Base-by-base conservation (phyloP, 352 stramenopile species). In the Phytopythium helicoides region DNA sequence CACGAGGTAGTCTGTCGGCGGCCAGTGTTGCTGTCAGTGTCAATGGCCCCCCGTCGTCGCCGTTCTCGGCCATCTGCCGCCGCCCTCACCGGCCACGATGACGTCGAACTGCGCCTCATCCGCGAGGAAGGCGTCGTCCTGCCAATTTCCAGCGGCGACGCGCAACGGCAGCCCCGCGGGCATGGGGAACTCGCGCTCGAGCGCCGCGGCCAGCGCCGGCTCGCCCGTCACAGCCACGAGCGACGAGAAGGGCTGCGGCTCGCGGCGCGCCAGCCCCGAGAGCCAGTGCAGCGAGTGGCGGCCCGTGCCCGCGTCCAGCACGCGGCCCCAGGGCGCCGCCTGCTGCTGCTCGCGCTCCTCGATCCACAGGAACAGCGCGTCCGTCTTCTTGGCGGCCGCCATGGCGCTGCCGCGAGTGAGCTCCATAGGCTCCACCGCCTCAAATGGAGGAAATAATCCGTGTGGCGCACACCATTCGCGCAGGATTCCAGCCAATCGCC, bases 271-370 rank as follows among this genome's bases (percentile, higher is more conserved):
- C 16, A 80, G 58, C 33, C 52, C 54, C 37, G 33, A 47, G 18
- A 98, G 80, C 92, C 92, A 98, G 34, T 77, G 65, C 12, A 98
- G 60, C 35, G 86, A 96, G 65, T 98, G 92, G 51, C 74, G 68
- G 21, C 92, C 92, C 1, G 92, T 98, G 16, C 92, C 92, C 2
- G 89, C 78, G 71, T 98, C 92, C 3, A 98, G 71, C 37, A 97
- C 81, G 37, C 66, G 79, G 0, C 77, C 79, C 76, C 73, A 90
- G 10, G 41, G 62, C 46, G 21, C 48, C 44, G 16, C 46, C 18
- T 45, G n/a, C 25, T 45, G n/a, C 16, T 41, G 52, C 52, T 90
- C 80, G 51, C 71, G 75, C 46, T 79, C 52, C 63, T 94, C 83
- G 52, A 94, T 73, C 65, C 73, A 86, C 15, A 67, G 64, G 60